A percentile compares a stretch with the other conserved stretches of the same genome.
phyloP scores from a whole-genome alignment of 2,329 filamentous ascomycete genomes.

The Ilyonectria destructans region DNA sequence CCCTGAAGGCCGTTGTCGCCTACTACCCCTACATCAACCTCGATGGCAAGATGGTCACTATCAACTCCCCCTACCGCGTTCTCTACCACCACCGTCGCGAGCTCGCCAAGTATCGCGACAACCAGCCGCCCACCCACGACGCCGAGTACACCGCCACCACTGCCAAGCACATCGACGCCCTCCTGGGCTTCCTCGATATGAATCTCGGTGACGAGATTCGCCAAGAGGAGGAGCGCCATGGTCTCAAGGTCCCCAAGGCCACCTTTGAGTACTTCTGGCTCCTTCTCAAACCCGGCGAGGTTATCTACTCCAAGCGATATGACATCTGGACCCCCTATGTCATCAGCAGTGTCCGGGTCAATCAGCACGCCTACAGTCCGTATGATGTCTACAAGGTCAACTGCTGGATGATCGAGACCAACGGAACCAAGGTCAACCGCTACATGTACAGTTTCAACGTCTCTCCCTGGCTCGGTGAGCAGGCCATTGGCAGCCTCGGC shows the following conservation, averaged over 20 bases:
- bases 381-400: conserved; percentile 51
- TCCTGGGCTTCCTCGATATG: conserved; percentile 61
- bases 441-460: conserved; percentile 57
- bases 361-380: conserved; percentile 23
- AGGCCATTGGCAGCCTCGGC: conserved; percentile 59
- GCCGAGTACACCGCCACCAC: conserved; percentile 60
- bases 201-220: conserved; percentile 56
- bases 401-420: conserved; percentile 61
- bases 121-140: conserved; percentile 60
- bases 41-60: conserved; percentile 54
- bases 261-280: conserved; percentile 65
- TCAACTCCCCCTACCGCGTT: conserved; percentile 64
- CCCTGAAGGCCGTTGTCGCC: conserved; percentile 63
- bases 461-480: conserved; percentile 61
- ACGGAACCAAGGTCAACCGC: conserved; percentile 54
- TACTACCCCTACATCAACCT: conserved; percentile 64
- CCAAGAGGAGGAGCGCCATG: conserved; percentile 60
- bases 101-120: conserved; percentile 59
- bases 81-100: conserved; percentile 64
- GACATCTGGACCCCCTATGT: conserved; percentile 61
- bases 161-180: conserved; percentile 61
- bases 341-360: conserved; percentile 54
- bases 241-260: conserved; percentile 56
- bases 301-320: conserved; percentile 61
- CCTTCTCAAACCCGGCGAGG: conserved; percentile 62